These are phyloP conservation scores for Aegilops tauschii DNA, from an alignment of 176 grass and related monocot genomes.

Conservation along the genomic window DNA sequence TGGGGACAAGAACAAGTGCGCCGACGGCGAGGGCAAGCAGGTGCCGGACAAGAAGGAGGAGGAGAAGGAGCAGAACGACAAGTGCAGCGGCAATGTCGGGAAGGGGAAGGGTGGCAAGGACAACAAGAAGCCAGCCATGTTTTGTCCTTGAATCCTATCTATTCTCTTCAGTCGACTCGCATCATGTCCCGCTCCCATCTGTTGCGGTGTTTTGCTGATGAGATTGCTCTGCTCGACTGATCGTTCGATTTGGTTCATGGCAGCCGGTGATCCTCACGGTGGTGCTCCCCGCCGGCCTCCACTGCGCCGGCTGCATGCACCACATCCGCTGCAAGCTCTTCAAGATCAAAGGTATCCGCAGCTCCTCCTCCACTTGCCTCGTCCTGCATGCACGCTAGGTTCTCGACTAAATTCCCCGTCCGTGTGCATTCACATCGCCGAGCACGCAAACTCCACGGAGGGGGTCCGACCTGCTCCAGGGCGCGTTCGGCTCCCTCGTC, in stretches of 20 bases:
- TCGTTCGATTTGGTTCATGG: not conserved
- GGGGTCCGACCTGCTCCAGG: too few relatives aligned
- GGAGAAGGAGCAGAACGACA: not conserved
- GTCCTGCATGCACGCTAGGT: too few relatives aligned
- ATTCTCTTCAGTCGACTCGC: too few relatives aligned
- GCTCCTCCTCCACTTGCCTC: too few relatives aligned
- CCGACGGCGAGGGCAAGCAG: slow-evolving; percentile 21
- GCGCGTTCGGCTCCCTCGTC: too few relatives aligned
- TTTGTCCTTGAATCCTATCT: not conserved
- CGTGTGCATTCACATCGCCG: not conserved
- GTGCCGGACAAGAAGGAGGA: not conserved
- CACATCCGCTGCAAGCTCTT: too few relatives aligned
- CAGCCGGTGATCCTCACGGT: slow-evolving; percentile 58
- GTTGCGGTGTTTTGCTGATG: too few relatives aligned
- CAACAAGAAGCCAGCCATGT: slow-evolving; percentile 32
- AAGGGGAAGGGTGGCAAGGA: slow-evolving; percentile 33
- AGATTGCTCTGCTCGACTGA: too few relatives aligned
- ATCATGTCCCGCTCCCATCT: too few relatives aligned
- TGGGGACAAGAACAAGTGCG: not conserved
- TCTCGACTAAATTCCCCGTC: too few relatives aligned
- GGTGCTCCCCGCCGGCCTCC: slow-evolving; percentile 28
- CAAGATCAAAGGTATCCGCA: too few relatives aligned
- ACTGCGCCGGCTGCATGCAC: too few relatives aligned
- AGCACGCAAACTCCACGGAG: not conserved
- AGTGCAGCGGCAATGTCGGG: not conserved